These are phyloP conservation scores for Penicillium tannophilum DNA, from an alignment of 495 filamentous ascomycete genomes.

Conservation along the genomic window DNA sequence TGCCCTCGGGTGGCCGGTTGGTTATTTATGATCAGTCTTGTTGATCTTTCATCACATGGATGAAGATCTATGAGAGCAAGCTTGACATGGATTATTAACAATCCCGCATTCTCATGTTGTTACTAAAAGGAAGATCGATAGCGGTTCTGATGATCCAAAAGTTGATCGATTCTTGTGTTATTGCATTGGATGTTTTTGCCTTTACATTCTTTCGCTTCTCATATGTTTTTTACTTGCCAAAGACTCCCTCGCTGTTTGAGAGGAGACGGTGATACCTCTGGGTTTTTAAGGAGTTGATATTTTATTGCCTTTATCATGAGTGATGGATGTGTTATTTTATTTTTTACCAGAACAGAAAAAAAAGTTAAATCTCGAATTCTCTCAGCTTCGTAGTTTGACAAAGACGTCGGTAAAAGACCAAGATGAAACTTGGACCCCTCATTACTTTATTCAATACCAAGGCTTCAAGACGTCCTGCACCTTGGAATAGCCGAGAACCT, in stretches of 20 bases:
- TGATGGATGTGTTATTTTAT: conserved; percentile 11
- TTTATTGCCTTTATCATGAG: conserved; percentile 16
- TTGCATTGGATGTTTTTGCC: conserved; percentile 17
- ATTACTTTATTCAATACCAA: neutral
- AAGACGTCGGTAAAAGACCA: neutral
- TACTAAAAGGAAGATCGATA: conserved; percentile 16
- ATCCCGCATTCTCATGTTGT: conserved; percentile 13
- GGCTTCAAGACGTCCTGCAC: neutral
- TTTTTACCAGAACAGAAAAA: conserved; percentile 4
- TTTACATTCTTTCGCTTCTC: conserved; percentile 12
- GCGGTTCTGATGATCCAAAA: conserved; percentile 21
- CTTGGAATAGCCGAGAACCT: neutral
- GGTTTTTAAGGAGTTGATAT: conserved; percentile 19
- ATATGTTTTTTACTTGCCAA: conserved; percentile 15
- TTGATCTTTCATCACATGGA: conserved; percentile 12
- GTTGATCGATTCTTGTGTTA: conserved; percentile 20
- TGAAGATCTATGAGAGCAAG: conserved; percentile 2
- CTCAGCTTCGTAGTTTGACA: neutral
- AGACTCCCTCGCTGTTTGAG: conserved; percentile 6
- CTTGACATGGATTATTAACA: neutral
- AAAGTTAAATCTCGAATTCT: conserved; percentile 15
- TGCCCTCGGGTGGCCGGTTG: conserved; percentile 9
- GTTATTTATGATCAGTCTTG: neutral
- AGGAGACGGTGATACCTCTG: conserved; percentile 24
- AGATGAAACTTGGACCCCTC: neutral